Evolutionary conservation across 495 filamentous ascomycete species (phyloP).

Genomic region (Penicillium riverlandense): DNA sequence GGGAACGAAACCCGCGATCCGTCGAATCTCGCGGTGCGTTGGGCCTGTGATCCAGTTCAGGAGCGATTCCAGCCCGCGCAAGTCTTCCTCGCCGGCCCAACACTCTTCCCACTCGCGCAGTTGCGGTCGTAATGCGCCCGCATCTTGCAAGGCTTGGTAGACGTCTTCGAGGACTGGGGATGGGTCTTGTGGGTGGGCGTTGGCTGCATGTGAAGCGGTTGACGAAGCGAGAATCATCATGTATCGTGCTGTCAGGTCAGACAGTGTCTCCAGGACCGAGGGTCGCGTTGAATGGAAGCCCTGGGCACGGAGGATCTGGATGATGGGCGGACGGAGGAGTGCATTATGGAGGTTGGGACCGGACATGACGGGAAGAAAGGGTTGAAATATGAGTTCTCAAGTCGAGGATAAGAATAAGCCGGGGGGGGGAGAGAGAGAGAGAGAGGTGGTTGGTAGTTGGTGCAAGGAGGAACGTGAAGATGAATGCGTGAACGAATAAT

Average conservation of each 20-base stretch:
- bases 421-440: neutral
- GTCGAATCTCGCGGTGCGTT: conserved; percentile 62
- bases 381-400: neutral
- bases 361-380: conserved; percentile 23
- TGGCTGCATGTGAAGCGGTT: conserved; percentile 53
- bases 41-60: conserved; percentile 65
- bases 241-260: conserved; percentile 70
- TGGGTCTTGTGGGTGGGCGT: conserved; percentile 42
- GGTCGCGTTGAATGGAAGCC: conserved; percentile 73
- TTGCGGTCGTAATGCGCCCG: conserved; percentile 60
- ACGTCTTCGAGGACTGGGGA: conserved; percentile 63
- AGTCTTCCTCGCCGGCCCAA: conserved; percentile 59
- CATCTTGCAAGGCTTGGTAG: conserved; percentile 72
- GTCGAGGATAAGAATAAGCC: neutral
- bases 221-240: conserved; percentile 58
- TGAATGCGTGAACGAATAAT: no score
- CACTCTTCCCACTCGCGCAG: conserved; percentile 50
- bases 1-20: conserved; percentile 51
- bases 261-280: conserved; percentile 69
- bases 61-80: conserved; percentile 64
- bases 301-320: conserved; percentile 80
- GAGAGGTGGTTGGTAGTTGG: neutral
- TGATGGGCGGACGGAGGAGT: conserved; percentile 70
- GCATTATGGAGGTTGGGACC: conserved; percentile 56
- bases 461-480: neutral